Evolutionary conservation across 305 asterid species (phyloP), one percentile per base, ranked within the genome.

Genomic region (Vinca major): DNA sequence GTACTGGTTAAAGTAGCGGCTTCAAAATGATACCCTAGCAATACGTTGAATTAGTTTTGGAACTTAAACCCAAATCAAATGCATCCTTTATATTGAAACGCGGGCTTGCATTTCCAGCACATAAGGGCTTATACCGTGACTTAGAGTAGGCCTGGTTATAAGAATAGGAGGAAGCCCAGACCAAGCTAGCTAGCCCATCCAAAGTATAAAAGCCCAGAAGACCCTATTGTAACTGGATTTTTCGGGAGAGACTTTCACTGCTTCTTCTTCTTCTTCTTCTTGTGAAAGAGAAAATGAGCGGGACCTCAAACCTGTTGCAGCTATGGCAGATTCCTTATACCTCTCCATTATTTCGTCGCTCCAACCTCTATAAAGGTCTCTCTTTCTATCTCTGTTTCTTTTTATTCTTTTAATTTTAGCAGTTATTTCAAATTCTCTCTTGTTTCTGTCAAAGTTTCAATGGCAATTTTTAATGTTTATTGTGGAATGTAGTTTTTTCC

Each of bases 321-420:
- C 81, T 80, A 73, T 79, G 86, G 82, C 89, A 78, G 69, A 55
- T 74, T 45, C 80, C 95, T 17, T 75, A 84, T 0, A 64, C 84
- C 45, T 68, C 84, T 45, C 74, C 73, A 21, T 68, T 86, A 56
- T 69, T 73, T 72, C 52, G 78, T 48, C 69, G 81, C 78, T 80
- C 71, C 82, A 80, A 53, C 39, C 65, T 81, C 45, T 70, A 82
- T 66, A 76, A 70, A 76, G 81, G 93, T 82, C 37, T 48, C 43
- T 40, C 51, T 21, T 49, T 0, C 56, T 5, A n/a, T 19, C 36
- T 56, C 4, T 21, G 19, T 60, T 14, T 19, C 12, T 60, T 36
- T 43, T 16, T 36, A 12, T 0, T 14, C 8, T 55, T 11, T 9
- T 7, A 40, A 45, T 49, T 65, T 16, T 48, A 10, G 41, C 17